Conservation (phyloP, 129 eudicot genomes). For the Lonicera japonica region DNA sequence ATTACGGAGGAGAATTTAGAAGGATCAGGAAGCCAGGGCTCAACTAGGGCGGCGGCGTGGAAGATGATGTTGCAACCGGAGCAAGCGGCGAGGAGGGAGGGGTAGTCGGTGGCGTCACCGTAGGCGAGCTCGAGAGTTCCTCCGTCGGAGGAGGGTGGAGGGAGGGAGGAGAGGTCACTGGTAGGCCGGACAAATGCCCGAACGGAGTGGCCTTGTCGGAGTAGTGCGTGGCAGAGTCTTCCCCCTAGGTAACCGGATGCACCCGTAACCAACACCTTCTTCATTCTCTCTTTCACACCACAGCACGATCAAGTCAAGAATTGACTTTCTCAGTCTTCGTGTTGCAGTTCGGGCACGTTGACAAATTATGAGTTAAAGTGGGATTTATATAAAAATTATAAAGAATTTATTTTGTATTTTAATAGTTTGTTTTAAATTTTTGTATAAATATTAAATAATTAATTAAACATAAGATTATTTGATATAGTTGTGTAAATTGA, state of each 20-base stretch:
- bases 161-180: conserved; percentile 61
- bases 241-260: conserved; percentile 93
- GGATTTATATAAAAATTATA: too few species aligned
- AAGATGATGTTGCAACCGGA: conserved; percentile 61
- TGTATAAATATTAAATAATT: too few species aligned
- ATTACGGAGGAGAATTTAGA: conserved; percentile 46
- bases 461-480: too few species aligned
- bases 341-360: too few species aligned
- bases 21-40: conserved; percentile 90
- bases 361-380: too few species aligned
- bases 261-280: conserved; percentile 64
- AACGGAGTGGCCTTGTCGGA: conserved; percentile 52
- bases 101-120: conserved; percentile 73
- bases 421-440: too few species aligned
- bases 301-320: too few species aligned
- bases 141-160: conserved; percentile 31
- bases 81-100: conserved; percentile 56
- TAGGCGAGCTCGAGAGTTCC: conserved; percentile 46
- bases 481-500: too few species aligned
- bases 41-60: conserved; percentile 83
- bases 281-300: conserved; percentile 14
- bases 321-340: too few species aligned
- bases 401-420: too few species aligned
- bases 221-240: conserved; percentile 56
- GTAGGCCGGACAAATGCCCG: conserved; percentile 74